Percentiles rank a stretch among this genome's conserved stretches.
These are phyloP conservation scores for Halophytophthora polymorphica DNA, from an alignment of 352 stramenopile species.

Conservation along the genomic window DNA sequence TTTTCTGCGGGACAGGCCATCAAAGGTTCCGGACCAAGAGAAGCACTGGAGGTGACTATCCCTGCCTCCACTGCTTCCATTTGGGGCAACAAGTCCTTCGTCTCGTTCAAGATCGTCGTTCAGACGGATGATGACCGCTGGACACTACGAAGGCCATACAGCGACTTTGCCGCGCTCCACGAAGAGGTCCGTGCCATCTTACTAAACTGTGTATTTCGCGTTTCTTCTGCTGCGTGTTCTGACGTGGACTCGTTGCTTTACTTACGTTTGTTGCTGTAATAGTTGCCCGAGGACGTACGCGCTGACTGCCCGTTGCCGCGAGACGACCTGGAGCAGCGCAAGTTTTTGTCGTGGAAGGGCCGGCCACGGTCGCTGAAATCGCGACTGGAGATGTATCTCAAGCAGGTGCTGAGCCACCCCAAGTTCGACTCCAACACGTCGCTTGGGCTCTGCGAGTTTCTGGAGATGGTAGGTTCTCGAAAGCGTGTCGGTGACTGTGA, in stretches of 20 bases:
- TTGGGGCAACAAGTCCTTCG: slow-evolving; percentile 71
- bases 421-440: slow-evolving; percentile 50
- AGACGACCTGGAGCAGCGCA: slow-evolving; percentile 38
- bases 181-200: slow-evolving; percentile 29
- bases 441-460: slow-evolving; percentile 66
- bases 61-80: slow-evolving; percentile 59
- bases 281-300: slow-evolving; percentile 48
- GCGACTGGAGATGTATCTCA: slow-evolving; percentile 62
- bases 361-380: slow-evolving; percentile 58
- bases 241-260: neutral
- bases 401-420: slow-evolving; percentile 45
- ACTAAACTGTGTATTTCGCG: neutral
- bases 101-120: slow-evolving; percentile 76
- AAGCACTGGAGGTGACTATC: slow-evolving; percentile 56
- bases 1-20: slow-evolving; percentile 19
- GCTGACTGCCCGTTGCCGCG: slow-evolving; percentile 40
- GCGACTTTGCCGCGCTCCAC: slow-evolving; percentile 58
- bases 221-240: neutral
- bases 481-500: neutral
- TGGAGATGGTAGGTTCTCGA: slow-evolving; percentile 49
- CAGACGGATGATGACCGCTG: slow-evolving; percentile 68
- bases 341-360: slow-evolving; percentile 59
- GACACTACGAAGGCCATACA: slow-evolving; percentile 62
- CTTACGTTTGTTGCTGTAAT: neutral
- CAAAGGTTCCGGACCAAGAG: slow-evolving; percentile 14